phyloP scores from a whole-genome alignment of 2,329 filamentous ascomycete genomes.

The Alternaria sp. region DNA sequence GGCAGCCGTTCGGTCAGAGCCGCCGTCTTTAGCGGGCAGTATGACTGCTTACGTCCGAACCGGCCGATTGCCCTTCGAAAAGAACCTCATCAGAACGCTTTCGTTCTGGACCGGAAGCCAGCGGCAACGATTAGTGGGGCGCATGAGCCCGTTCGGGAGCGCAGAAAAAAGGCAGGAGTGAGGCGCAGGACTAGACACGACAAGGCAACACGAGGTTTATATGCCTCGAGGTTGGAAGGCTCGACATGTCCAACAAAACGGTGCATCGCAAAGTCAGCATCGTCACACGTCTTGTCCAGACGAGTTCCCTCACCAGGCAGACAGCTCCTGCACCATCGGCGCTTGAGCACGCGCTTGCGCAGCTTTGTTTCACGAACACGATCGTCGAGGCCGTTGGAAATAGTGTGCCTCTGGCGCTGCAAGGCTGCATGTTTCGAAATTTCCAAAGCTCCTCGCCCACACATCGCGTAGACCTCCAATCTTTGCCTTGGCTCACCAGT shows the following conservation, averaged over 20 bases:
- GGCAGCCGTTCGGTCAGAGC: background rate
- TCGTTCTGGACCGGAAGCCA: background rate
- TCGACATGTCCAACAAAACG: background rate
- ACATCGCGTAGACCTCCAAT: background rate
- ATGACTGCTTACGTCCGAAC: background rate
- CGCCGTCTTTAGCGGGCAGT: background rate
- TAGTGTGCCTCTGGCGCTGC: slow-evolving; percentile 1
- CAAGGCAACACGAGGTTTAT: background rate
- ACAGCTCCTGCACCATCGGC: background rate
- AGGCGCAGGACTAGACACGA: background rate
- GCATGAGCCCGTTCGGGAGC: background rate
- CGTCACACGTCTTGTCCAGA: background rate
- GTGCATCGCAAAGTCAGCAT: background rate
- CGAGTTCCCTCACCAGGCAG: background rate
- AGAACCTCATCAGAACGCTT: background rate
- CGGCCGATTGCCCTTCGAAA: background rate
- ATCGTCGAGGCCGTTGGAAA: background rate
- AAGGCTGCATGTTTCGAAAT: slow-evolving; percentile 10
- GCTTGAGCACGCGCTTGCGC: background rate
- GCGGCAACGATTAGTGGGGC: slow-evolving; percentile 1
- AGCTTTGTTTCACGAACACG: slow-evolving; percentile 5
- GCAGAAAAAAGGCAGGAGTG: background rate
- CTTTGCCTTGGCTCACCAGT: background rate
- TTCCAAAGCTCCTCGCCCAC: slow-evolving; percentile 1
- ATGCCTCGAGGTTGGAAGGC: background rate